Evolutionary conservation across 2,329 filamentous ascomycete species (phyloP).

Genomic region (Capronia coronata): DNA sequence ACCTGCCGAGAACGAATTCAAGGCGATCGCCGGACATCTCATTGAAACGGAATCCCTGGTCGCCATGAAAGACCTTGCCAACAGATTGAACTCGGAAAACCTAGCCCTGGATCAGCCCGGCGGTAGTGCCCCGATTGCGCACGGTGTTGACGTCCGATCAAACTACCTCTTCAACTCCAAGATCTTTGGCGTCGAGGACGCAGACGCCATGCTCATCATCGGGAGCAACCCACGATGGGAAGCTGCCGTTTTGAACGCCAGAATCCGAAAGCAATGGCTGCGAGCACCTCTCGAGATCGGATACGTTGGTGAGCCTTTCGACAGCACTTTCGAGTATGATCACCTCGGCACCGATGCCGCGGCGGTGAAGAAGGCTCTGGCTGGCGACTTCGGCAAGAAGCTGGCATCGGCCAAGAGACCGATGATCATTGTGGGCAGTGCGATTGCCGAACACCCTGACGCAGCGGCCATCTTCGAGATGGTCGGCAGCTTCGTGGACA

Average conservation of each 20-base stretch:
- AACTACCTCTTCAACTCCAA: constrained; percentile 97
- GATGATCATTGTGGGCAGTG: constrained; percentile 94
- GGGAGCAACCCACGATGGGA: constrained; percentile 95
- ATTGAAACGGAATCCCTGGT: constrained; percentile 90
- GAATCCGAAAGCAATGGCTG: constrained; percentile 96
- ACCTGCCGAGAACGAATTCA: constrained; percentile 89
- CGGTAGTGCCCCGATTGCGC: constrained; percentile 75
- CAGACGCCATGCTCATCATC: constrained; percentile 83
- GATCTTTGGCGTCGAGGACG: constrained; percentile 89
- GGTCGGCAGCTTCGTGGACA: constrained; percentile 84
- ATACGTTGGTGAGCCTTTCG: constrained; percentile 81
- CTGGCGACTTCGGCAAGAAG: constrained; percentile 88
- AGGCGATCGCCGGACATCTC: constrained; percentile 84
- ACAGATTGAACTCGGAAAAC: constrained; percentile 94
- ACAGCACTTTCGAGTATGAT: constrained; percentile 93
- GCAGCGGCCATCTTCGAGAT: constrained; percentile 90
- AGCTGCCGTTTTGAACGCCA: constrained; percentile 88
- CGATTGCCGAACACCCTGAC: constrained; percentile 82
- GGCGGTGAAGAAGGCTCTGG: constrained; percentile 75
- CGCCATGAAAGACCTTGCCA: constrained; percentile 93
- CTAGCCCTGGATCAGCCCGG: constrained; percentile 83
- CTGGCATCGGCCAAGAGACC: constrained; percentile 79
- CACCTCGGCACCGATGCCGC: constrained; percentile 75
- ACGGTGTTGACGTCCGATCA: constrained; percentile 86
- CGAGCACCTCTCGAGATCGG: constrained; percentile 90